A percentile compares a stretch with the other conserved stretches of the same genome.
Evolutionary conservation across 2,329 filamentous ascomycete species (phyloP).

Genomic region (Cladosporium sp.): DNA sequence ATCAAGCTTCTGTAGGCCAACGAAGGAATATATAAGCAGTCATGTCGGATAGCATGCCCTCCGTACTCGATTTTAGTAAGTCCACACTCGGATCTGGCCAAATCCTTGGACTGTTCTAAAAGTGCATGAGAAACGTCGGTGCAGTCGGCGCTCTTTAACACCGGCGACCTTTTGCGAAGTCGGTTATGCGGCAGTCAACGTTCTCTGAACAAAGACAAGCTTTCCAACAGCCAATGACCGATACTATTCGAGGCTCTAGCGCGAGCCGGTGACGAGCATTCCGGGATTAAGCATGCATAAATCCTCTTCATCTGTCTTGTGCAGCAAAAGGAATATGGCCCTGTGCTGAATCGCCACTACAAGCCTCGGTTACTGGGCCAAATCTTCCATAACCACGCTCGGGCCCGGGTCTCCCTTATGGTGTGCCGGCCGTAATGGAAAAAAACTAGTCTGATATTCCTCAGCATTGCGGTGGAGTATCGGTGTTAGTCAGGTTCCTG

Average conservation of each 20-base stretch:
- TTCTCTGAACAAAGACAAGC: neutral
- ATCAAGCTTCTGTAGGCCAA: too few relatives aligned
- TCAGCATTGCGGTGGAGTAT: conserved; percentile 5
- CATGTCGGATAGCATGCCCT: too few relatives aligned
- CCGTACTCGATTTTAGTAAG: too few relatives aligned
- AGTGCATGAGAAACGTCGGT: neutral
- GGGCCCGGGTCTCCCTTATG: neutral
- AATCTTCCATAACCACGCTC: too few relatives aligned
- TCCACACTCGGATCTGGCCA: too few relatives aligned
- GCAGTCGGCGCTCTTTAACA: neutral
- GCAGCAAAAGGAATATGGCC: neutral
- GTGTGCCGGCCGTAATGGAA: conserved; percentile 7
- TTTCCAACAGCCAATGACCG: neutral
- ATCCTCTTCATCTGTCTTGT: too few relatives aligned
- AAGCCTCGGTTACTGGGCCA: conserved; percentile 1
- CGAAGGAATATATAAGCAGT: too few relatives aligned
- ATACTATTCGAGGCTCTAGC: neutral
- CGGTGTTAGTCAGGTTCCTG: conserved; percentile 6
- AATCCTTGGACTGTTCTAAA: neutral
- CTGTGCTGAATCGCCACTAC: conserved; percentile 4
- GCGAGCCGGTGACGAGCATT: neutral
- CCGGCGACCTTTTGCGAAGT: neutral
- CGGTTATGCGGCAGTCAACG: conserved; percentile 3
- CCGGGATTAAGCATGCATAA: conserved; percentile 7
- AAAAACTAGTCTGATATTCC: conserved; percentile 5